phyloP scores from a whole-genome alignment of 2,329 filamentous ascomycete species.

The Capronia coronata region DNA sequence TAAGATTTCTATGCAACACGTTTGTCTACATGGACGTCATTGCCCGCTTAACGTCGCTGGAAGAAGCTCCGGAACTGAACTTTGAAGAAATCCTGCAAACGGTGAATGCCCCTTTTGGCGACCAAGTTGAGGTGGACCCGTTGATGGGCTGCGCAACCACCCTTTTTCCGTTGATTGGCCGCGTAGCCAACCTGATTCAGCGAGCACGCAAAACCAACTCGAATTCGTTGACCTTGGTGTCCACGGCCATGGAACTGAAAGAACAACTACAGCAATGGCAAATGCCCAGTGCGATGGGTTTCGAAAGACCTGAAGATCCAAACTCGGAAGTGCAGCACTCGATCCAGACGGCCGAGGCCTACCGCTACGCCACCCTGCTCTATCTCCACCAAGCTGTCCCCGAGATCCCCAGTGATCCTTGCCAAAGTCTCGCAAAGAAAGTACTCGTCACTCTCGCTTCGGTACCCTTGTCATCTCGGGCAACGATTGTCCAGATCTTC shows the following conservation, averaged over 20 bases:
- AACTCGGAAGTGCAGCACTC: conserved; percentile 57
- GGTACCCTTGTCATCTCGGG: conserved; percentile 55
- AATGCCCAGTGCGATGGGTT: conserved; percentile 45
- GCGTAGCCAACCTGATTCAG: conserved; percentile 60
- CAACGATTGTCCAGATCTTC: conserved; percentile 63
- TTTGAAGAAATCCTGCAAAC: conserved; percentile 44
- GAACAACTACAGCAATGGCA: conserved; percentile 56
- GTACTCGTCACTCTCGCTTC: conserved; percentile 57
- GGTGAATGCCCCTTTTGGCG: conserved; percentile 35
- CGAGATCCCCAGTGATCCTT: conserved; percentile 55
- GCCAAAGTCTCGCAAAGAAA: conserved; percentile 54
- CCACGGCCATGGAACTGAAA: conserved; percentile 57
- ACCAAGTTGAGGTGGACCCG: conserved; percentile 57
- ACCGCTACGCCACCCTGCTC: conserved; percentile 59
- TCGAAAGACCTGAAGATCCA: conserved; percentile 58
- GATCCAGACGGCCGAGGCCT: conserved; percentile 61
- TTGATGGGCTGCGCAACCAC: conserved; percentile 63
- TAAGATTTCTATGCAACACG: conserved; percentile 63
- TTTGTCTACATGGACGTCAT: conserved; percentile 72
- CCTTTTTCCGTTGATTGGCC: conserved; percentile 62
- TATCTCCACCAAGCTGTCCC: conserved; percentile 64
- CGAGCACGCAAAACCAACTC: conserved; percentile 49
- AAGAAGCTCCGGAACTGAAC: conserved; percentile 51
- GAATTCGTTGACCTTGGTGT: conserved; percentile 57
- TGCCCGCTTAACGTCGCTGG: conserved; percentile 58